Evolutionary conservation across 495 filamentous ascomycete genomes (phyloP), one percentile per base, ranked within the genome.

Genomic region (Geoglossum glabrum): DNA sequence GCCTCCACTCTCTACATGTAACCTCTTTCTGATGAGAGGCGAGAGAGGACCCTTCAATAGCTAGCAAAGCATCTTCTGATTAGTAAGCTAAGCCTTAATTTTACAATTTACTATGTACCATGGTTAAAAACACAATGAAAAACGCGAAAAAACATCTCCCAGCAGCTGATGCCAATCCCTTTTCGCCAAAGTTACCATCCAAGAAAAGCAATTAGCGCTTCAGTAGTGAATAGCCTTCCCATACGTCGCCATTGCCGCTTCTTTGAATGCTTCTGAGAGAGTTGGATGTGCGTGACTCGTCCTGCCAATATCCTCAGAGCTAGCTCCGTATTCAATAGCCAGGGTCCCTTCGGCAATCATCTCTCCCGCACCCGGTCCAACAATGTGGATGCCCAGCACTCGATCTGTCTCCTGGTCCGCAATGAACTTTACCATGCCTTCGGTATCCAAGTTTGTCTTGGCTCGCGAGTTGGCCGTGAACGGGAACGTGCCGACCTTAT

Each of bases 331-430:
- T 76, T 98, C 92, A 55, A 98, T 73, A 56, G 92, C 93, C 63
- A 98, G 76, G 43, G 90, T 90, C 57, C 85, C 92, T 76, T 98
- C 92, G 19, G 90, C 92, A 74, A 98, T 95, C 93, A 98, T 95
- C 79, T 98, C 92, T 64, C 92, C 92, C 43, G 92, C 92, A 70
- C 87, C 89, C 66, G 93, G 79, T 50, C 92, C 92, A 64, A 98
- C 80, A 72, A 98, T 97, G 77, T 98, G 92, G 58, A 95, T 82
- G 63, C 92, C 92, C 56, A 98, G 74, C 59, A 98, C 83, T 59
- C 92, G 79, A 73, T 98, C 92, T 52, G 92, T 97, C 79, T 97
- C 88, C 60, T 89, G 89, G 69, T 97, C 92, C 34, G 88, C 81
- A 61, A 98, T 75, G 74, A 98, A 94, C 81, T 98, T 98, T 63